Percentiles rank a stretch among this genome's conserved stretches.
These are phyloP conservation scores for Schizopora paradoxa DNA, from an alignment of 1,284 basidiomycete species.

Conservation along the genomic window DNA sequence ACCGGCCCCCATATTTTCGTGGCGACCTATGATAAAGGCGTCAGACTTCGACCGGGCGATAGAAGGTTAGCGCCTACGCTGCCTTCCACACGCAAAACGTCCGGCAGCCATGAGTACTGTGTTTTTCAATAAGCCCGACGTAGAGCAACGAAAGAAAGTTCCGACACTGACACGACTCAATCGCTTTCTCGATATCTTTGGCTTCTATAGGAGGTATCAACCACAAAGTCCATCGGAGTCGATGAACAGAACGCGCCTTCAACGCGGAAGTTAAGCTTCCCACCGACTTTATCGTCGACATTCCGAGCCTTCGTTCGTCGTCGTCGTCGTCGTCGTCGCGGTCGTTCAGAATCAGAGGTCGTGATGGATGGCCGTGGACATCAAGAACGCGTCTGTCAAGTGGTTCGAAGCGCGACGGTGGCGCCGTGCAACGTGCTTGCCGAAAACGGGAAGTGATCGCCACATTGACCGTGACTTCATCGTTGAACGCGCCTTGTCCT, in stretches of 20 bases:
- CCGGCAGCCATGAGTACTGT: constrained; percentile 86
- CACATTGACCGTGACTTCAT: no score
- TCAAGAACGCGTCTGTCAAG: no score
- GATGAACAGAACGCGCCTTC: constrained; percentile 11
- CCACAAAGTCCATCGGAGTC: not conserved
- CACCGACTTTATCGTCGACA: constrained; percentile 18
- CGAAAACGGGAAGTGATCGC: no score
- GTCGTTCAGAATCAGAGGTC: no score
- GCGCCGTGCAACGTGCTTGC: no score
- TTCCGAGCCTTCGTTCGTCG: no score
- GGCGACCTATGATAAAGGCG: constrained; percentile 45
- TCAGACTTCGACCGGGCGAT: constrained; percentile 3
- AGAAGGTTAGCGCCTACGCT: constrained; percentile 43
- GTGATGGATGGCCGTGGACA: no score
- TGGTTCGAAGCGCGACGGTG: no score
- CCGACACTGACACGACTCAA: constrained; percentile 17
- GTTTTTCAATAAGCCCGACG: constrained; percentile 2
- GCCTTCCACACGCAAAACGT: constrained; percentile 76
- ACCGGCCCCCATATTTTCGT: constrained; percentile 71
- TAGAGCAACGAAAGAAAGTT: not conserved
- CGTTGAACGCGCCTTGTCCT: no score
- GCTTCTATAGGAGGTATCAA: constrained; percentile 15
- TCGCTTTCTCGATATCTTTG: constrained; percentile 20
- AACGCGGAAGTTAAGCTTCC: constrained; percentile 14
- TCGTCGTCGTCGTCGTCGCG: no score